Evolutionary conservation across 1,284 basidiomycete genomes (phyloP).

Genomic region (Austroboletus rostrupii): DNA sequence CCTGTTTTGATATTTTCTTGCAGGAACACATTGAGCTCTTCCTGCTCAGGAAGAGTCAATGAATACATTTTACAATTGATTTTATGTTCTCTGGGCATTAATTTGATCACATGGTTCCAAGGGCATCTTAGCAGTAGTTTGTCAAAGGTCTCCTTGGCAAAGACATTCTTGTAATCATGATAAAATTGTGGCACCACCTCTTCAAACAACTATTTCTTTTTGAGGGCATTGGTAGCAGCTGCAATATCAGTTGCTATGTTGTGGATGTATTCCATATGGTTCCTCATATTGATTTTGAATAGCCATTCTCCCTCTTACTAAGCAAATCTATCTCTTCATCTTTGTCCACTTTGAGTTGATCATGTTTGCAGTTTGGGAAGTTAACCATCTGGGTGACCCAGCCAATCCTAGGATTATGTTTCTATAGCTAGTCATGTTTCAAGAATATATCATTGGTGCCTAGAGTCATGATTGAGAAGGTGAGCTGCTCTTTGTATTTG

Average conservation of each 20-base stretch:
- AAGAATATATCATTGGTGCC: neutral
- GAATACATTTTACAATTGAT: constrained; percentile 3
- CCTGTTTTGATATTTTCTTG: too few species aligned
- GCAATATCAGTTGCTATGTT: neutral
- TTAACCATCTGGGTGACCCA: neutral
- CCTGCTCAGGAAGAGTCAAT: neutral
- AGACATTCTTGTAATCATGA: neutral
- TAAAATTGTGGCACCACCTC: neutral
- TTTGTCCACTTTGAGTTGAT: neutral
- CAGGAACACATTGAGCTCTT: constrained; percentile 2
- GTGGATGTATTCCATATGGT: neutral
- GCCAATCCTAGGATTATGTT: neutral
- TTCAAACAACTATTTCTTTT: neutral
- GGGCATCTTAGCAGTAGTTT: too few species aligned
- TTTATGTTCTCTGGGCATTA: neutral
- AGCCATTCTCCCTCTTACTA: neutral
- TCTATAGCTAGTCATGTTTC: neutral
- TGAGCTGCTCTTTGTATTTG: neutral
- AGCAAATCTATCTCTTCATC: neutral
- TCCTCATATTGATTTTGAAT: neutral
- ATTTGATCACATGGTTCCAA: constrained; percentile 1
- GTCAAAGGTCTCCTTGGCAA: too few species aligned
- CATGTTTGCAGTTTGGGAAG: neutral
- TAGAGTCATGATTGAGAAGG: neutral
- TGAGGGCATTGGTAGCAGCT: too few species aligned